phyloP scores from a whole-genome alignment of 495 filamentous ascomycete species.

The Tetracladium setigerum region DNA sequence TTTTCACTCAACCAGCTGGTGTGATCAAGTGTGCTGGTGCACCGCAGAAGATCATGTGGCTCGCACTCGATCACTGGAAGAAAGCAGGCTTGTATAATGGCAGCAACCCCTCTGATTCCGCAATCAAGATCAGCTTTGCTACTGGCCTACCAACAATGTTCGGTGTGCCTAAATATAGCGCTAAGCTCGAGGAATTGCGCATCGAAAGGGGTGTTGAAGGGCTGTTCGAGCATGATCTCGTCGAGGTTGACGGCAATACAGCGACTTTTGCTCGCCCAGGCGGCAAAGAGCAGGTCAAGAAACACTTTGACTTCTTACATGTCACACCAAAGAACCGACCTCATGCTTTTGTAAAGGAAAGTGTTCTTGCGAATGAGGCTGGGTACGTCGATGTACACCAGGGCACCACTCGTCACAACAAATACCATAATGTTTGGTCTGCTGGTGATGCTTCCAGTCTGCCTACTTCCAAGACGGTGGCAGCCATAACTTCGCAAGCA shows the following conservation, averaged over 20 bases:
- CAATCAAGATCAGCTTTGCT: constrained; percentile 55
- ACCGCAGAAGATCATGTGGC: constrained; percentile 66
- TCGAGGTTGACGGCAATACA: constrained; percentile 50
- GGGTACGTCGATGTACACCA: constrained; percentile 61
- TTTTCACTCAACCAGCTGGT: constrained; percentile 63
- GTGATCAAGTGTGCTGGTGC: constrained; percentile 63
- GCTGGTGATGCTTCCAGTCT: constrained; percentile 59
- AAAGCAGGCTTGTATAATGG: constrained; percentile 49
- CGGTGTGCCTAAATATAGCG: constrained; percentile 61
- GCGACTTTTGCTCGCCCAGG: constrained; percentile 43
- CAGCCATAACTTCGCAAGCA: constrained; percentile 56
- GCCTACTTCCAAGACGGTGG: constrained; percentile 62
- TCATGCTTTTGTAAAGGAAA: constrained; percentile 50
- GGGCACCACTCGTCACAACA: constrained; percentile 50
- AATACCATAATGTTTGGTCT: constrained; percentile 61
- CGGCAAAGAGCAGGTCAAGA: constrained; percentile 36
- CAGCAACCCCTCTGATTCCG: constrained; percentile 28
- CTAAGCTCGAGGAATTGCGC: constrained; percentile 51
- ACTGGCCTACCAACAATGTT: constrained; percentile 59
- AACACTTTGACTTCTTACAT: constrained; percentile 54
- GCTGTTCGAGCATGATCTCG: constrained; percentile 58
- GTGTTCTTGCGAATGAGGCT: constrained; percentile 47
- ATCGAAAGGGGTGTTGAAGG: constrained; percentile 57
- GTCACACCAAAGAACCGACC: constrained; percentile 56
- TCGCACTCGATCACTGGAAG: constrained; percentile 60